Conservation (phyloP, 805 yeast genomes). For the Saccharomyces mikatae region DNA sequence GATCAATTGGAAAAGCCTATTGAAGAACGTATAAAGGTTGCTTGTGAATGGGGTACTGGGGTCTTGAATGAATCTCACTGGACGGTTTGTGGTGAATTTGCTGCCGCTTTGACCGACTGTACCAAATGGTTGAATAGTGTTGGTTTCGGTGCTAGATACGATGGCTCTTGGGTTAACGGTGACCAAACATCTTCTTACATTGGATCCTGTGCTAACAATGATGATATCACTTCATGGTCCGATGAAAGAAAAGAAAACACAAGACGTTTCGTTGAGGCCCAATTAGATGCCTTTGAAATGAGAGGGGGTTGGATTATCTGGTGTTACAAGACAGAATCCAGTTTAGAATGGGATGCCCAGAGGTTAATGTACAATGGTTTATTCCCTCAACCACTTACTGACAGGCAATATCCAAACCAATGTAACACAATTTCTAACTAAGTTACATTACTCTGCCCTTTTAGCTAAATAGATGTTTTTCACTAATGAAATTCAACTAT, state of each 20-base stretch:
- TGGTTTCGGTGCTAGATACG: conserved; percentile 72
- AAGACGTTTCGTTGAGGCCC: conserved; percentile 78
- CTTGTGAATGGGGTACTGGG: conserved; percentile 44
- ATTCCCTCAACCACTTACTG: conserved; percentile 74
- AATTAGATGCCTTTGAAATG: conserved; percentile 73
- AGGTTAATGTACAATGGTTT: conserved; percentile 47
- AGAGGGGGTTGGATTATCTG: conserved; percentile 87
- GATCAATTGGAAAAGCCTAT: conserved; percentile 51
- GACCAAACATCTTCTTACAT: conserved; percentile 32
- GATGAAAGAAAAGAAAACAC: conserved; percentile 45
- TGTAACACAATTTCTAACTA: conserved; percentile 31
- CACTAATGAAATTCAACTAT: not conserved
- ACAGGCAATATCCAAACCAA: conserved; percentile 63
- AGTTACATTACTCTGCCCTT: not conserved
- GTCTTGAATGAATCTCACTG: conserved; percentile 52
- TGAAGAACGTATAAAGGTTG: conserved; percentile 52
- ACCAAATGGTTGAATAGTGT: conserved; percentile 85
- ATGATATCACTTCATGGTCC: conserved; percentile 50
- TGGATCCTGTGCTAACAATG: conserved; percentile 55
- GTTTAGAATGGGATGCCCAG: conserved; percentile 81
- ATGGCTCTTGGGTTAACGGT: conserved; percentile 40
- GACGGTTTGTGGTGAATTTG: conserved; percentile 81
- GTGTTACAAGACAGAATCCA: conserved; percentile 83
- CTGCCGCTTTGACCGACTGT: conserved; percentile 90
- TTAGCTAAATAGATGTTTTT: not conserved